phyloP scores from a whole-genome alignment of 2,329 filamentous ascomycete species.

The Neonectria ditissima region DNA sequence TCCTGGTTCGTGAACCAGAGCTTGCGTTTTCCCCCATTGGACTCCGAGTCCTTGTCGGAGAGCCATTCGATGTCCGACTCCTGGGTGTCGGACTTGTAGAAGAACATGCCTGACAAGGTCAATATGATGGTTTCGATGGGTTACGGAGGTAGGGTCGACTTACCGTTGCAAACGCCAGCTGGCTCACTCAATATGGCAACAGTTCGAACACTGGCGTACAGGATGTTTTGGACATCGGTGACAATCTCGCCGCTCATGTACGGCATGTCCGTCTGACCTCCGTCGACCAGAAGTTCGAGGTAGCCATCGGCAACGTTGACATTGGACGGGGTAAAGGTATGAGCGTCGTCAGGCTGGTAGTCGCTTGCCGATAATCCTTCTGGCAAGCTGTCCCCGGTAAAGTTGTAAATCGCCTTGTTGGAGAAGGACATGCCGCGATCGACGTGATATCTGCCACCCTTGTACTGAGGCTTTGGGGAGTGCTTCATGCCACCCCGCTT shows the following conservation, averaged over 20 bases:
- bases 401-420: constrained; percentile 41
- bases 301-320: constrained; percentile 43
- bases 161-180: constrained; percentile 48
- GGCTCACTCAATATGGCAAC: constrained; percentile 46
- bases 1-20: constrained; percentile 50
- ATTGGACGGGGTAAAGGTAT: constrained; percentile 21
- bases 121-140: background rate
- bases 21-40: constrained; percentile 42
- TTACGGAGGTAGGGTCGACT: constrained; percentile 16
- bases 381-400: constrained; percentile 39
- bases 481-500: constrained; percentile 24
- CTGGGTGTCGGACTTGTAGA: constrained; percentile 44
- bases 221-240: constrained; percentile 44
- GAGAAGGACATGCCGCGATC: constrained; percentile 33
- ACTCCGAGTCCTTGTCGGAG: constrained; percentile 43
- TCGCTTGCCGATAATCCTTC: constrained; percentile 39
- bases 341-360: constrained; percentile 21
- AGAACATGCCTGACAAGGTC: constrained; percentile 47
- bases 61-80: constrained; percentile 51
- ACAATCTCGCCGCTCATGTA: constrained; percentile 41
- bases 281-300: constrained; percentile 45
- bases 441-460: constrained; percentile 42
- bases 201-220: constrained; percentile 47
- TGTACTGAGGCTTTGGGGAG: constrained; percentile 32
- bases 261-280: constrained; percentile 41